Evolutionary conservation across 345 rosid species (phyloP), one percentile per base, ranked within the genome.

Genomic region (Lenwebbia sp.): DNA sequence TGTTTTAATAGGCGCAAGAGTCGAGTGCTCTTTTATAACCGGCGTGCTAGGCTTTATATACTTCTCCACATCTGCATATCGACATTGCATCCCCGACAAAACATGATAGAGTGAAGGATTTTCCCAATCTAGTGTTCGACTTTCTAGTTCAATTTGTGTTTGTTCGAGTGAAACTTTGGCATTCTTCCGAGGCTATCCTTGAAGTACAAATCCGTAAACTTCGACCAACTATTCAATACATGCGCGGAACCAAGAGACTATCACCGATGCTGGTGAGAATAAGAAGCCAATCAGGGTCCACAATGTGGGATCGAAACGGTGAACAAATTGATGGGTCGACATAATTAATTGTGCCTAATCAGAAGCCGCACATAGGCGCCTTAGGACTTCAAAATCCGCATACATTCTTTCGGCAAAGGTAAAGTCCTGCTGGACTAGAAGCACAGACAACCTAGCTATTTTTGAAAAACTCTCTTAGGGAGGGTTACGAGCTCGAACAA

Each of bases 31-130:
- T 2, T 19, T 8, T 4, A 11, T 3, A 33, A 9, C 6, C 3
- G 0, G 6, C 0, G 0, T 17, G 40, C 10, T 4, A 1, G 5
- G 22, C 41, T 62, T 3, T 62, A 15, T 62, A 14, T 15, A 15
- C 75, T 30, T 14, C 40, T 62, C 75, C 11, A 33, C 2, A 17
- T 33, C 78, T 33, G 37, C 37, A 4, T 33, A 17, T 0, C 2
- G 7, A 19, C 9, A 17, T 19, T 33, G 3, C 44, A 4, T 70
- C 25, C 2, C 3, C 17, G 2, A 17, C 3, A 5, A 5, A 4
- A 65, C 44, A 65, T 33, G 10, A 0, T 13, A 33, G 13, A 70
- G 41, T 4, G 47, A 33, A 22, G 5, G 76, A 1, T 62, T 7
- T 62, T 17, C 37, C 1, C 8, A 3, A 33, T 23, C 3, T 65